Evolutionary conservation across 108 stramenopile genomes (phyloP).

Genomic region (Thalassiosira profunda): DNA sequence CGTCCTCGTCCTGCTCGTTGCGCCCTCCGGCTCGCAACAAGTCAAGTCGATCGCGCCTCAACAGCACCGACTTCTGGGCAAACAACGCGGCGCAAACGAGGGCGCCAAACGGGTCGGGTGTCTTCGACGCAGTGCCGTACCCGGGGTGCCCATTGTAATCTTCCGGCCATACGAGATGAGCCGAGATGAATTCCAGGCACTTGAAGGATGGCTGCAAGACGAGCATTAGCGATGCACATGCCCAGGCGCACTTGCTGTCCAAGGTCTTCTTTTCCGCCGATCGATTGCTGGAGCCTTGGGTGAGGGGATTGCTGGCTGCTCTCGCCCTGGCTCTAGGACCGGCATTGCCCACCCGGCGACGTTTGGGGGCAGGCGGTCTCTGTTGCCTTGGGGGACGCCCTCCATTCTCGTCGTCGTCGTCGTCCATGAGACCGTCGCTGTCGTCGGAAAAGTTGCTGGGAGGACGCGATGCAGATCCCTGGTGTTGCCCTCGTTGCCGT

Average conservation of each 20-base stretch:
- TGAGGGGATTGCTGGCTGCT: neutral
- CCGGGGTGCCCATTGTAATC: constrained; percentile 32
- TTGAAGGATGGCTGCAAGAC: constrained; percentile 38
- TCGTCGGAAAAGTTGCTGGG: constrained; percentile 28
- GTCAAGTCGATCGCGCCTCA: constrained; percentile 21
- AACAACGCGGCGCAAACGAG: constrained; percentile 46
- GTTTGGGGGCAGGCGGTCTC: constrained; percentile 30
- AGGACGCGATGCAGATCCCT: no score
- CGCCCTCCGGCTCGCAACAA: neutral
- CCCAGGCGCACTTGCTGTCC: no score
- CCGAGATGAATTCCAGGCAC: constrained; percentile 40
- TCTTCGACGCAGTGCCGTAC: constrained; percentile 28
- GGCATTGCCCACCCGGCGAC: constrained; percentile 21
- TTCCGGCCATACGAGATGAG: constrained; percentile 55
- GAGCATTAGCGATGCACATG: constrained; percentile 40
- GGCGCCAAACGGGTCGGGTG: constrained; percentile 33
- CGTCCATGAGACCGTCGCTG: constrained; percentile 41
- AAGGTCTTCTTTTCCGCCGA: no score
- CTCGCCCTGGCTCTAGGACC: neutral
- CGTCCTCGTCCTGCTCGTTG: neutral
- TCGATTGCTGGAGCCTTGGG: constrained; percentile 29
- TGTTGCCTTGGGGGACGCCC: neutral
- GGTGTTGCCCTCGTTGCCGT: no score
- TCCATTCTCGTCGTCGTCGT: constrained; percentile 6
- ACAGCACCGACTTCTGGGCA: constrained; percentile 36